phyloP scores from a whole-genome alignment of 1,139 yeast species.

The Sugiyamaella neomexicana region DNA sequence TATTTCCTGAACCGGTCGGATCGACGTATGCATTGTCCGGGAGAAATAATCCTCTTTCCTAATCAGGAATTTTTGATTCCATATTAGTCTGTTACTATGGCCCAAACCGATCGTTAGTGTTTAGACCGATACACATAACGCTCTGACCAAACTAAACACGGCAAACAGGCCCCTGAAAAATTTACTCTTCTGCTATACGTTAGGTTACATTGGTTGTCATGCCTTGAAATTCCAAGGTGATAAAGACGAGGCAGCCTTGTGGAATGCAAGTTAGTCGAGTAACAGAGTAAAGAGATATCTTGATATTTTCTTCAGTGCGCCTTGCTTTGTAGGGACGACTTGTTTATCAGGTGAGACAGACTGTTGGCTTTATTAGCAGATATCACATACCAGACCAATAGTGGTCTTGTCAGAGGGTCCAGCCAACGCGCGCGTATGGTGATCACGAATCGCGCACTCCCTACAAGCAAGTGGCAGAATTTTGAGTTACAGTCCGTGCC shows the following conservation, averaged over 20 bases:
- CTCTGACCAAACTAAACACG: constrained; percentile 6
- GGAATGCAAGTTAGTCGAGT: background rate
- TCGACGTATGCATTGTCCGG: background rate
- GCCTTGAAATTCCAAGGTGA: background rate
- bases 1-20: background rate
- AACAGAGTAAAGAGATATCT: too few species aligned
- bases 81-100: background rate
- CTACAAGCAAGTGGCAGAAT: too few species aligned
- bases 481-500: background rate
- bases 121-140: constrained; percentile 8
- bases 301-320: too few species aligned
- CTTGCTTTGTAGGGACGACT: too few species aligned
- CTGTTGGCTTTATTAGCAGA: too few species aligned
- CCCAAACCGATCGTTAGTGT: background rate
- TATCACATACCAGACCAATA: too few species aligned
- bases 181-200: background rate
- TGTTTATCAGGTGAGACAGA: too few species aligned
- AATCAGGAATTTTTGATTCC: background rate
- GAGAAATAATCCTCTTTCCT: background rate
- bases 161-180: constrained; percentile 9
- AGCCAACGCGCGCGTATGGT: too few species aligned
- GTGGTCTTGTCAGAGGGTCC: too few species aligned
- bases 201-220: background rate
- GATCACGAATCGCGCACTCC: background rate
- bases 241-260: background rate